These are phyloP conservation scores for Serpula lacrymans DNA, from an alignment of 768 basidiomycete species.

Conservation along the genomic window DNA sequence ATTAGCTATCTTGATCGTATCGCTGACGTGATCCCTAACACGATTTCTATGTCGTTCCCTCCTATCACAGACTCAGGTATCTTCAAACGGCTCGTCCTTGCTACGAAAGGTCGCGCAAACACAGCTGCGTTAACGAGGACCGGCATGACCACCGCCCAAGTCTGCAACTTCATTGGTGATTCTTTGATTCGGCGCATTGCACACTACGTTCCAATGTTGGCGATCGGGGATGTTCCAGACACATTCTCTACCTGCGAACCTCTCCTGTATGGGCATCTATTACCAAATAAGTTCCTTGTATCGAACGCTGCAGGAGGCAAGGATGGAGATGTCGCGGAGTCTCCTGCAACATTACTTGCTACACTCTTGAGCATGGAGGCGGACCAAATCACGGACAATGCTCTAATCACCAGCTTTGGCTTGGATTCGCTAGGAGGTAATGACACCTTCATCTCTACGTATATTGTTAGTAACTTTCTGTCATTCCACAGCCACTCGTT, in stretches of 20 bases:
- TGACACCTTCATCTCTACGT: not conserved
- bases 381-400: conserved; percentile 27
- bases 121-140: conserved; percentile 26
- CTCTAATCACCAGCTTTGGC: conserved; percentile 24
- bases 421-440: conserved; percentile 20
- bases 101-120: conserved; percentile 24
- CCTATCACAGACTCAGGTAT: conserved; percentile 33
- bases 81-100: conserved; percentile 28
- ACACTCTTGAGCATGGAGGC: conserved; percentile 20
- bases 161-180: conserved; percentile 29
- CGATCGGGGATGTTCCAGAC: conserved; percentile 19
- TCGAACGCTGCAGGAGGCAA: conserved; percentile 7
- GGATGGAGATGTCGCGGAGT: conserved; percentile 13
- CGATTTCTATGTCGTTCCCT: conserved; percentile 30
- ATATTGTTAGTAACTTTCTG: not conserved
- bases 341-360: conserved; percentile 23
- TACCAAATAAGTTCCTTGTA: conserved; percentile 19
- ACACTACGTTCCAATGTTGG: conserved; percentile 28
- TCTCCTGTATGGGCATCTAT: conserved; percentile 21
- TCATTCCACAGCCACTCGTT: conserved; percentile 20
- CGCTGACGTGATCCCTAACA: conserved; percentile 25
- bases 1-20: conserved; percentile 30
- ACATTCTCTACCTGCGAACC: conserved; percentile 25
- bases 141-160: conserved; percentile 29
- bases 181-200: conserved; percentile 24